Base-by-base conservation (phyloP, 78 protist genomes). In the Dictyostelium citrinum region DNA sequence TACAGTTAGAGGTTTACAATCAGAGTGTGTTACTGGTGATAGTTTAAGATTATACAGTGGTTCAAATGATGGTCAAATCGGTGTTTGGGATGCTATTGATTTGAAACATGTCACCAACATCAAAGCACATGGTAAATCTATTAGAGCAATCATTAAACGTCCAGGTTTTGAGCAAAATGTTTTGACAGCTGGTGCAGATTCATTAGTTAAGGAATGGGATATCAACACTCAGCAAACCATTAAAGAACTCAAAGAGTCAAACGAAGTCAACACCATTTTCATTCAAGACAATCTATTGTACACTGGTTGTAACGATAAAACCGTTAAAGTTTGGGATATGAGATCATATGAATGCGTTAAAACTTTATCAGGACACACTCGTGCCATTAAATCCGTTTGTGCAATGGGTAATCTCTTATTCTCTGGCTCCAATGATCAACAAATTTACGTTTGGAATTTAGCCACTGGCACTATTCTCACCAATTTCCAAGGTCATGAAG, bases 281-380 rank as follows among this genome's bases (percentile, higher is more conserved):
- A 43, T 86, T 33, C 90, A 80, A 45, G 92, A 82, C 67, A 84
- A 93, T 49, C 84, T 85, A 12, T 37, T 94, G 12, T 94, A 41
- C 76, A 94, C 95, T 24, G 96, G 96, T 60, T 78, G 90, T 39
- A 85, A 76, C 68, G 96, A 94, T 81, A 94, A 82, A 72, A 94
- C 93, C 20, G 92, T 94, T 85, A 80, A 82, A 46, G 82, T 94
- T 5, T 94, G 96, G 96, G 96, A 94, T 74, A 64, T 91, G 95
- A 67, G 90, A 49, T 35, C 70, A 16, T 67, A 78, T 43, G 81
- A 91, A 10, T 91, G 95, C 45, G 46, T 82, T 10, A 85, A 91
- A 41, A 91, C 95, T 22, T 35, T 91, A 16, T 35, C 49, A 9
- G 95, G 95, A 14, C 95, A 91, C 16, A 80, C 83, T 17, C 82